phyloP scores from a whole-genome alignment of 1,284 basidiomycete species.

The Fomitiporia mediterranea region DNA sequence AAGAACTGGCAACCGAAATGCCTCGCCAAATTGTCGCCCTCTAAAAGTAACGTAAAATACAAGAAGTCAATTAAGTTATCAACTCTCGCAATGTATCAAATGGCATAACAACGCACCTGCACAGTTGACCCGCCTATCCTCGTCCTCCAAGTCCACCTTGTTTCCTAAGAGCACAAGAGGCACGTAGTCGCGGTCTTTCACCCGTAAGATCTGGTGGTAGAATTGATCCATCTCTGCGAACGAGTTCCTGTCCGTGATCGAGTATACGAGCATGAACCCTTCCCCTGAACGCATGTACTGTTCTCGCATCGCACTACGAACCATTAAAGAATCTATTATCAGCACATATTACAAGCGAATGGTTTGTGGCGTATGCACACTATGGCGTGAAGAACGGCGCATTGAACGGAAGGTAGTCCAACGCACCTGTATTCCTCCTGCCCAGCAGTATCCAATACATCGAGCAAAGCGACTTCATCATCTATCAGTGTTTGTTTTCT shows the following conservation, averaged over 20 bases:
- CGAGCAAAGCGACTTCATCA: constrained; percentile 94
- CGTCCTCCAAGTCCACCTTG: constrained; percentile 93
- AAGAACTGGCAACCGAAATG: constrained; percentile 97
- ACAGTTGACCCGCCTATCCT: constrained; percentile 94
- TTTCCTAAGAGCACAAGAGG: constrained; percentile 98
- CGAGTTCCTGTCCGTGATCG: constrained; percentile 95
- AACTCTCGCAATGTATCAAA: background rate
- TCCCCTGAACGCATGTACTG: constrained; percentile 98
- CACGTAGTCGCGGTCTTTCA: constrained; percentile 98
- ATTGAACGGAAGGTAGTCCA: background rate
- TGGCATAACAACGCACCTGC: constrained; percentile 57
- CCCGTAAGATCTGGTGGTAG: constrained; percentile 94
- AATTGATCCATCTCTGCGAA: constrained; percentile 98
- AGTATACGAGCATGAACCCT: constrained; percentile 98
- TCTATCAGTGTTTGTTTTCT: constrained; percentile 96
- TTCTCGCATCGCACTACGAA: constrained; percentile 86
- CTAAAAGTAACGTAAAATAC: constrained; percentile 38
- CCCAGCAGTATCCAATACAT: constrained; percentile 97
- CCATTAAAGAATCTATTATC: background rate
- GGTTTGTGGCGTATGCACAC: background rate
- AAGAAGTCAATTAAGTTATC: background rate
- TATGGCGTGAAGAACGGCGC: background rate
- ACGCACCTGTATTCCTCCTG: constrained; percentile 98
- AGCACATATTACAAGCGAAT: constrained; percentile 9
- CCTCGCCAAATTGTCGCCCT: constrained; percentile 95